Evolutionary conservation across 495 filamentous ascomycete genomes (phyloP), one percentile per base, ranked within the genome.

Genomic region (Aspergillus bertholletiae): DNA sequence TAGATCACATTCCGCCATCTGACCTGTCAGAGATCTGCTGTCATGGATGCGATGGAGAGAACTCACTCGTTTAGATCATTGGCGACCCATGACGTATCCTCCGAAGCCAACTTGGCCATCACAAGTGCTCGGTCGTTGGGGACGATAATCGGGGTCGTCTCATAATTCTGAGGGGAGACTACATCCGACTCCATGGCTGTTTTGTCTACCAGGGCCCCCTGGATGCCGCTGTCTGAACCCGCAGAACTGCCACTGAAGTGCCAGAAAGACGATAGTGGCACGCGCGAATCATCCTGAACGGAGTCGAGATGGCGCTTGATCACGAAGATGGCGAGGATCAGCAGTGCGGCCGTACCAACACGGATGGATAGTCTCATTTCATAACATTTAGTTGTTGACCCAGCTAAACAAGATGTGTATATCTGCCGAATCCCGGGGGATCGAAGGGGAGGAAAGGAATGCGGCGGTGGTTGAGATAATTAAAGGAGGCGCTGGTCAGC

Each of bases 1-100:
- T 79, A 79, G 50, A 77, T 68, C 32, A 66, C 61, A 55, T 69
- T 71, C 54, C 70, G 71, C 74, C 74, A 77, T 55, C 74, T 77
- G 55, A 2, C 4, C 20, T 8, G 39, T 43, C 18, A 43, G 39
- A 9, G 8, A 7, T 12, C 5, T 9, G 39, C 2, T 13, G 3
- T 12, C 39, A 43, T 18, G 18, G 28, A 51, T 52, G 41, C 22
- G 21, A 43, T 5, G 45, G 21, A 28, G 28, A n/a, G 15, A 2
- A 68, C 74, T 61, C 54, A 77, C 74, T 75, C 70, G 24, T 69
- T 54, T 37, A 78, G 47, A 35, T 78, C 73, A 13, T 50, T 60
- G 32, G 60, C 65, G 7, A 75, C 70, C 74, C 74, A 78, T 0
- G 59, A 54, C 0, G 74, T 76, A 27, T 75, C 69, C 47, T 78